phyloP scores from a whole-genome alignment of 306 rosid species.

The Pyrus pyrifolia region DNA sequence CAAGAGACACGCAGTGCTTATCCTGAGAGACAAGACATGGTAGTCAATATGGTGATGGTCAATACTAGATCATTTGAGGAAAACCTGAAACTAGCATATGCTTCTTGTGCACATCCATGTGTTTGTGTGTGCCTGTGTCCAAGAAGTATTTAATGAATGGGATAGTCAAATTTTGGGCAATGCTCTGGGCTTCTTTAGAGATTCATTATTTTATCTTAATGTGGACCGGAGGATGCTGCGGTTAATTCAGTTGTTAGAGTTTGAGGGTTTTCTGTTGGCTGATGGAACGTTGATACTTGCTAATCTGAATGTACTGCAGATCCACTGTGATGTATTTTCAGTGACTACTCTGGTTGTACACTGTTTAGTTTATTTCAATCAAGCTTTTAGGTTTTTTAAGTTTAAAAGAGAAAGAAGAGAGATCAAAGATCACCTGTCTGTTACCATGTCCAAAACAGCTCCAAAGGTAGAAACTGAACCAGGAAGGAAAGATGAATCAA shows the following conservation, averaged over 20 bases:
- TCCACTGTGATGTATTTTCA: too few relatives aligned
- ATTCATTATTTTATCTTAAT: too few relatives aligned
- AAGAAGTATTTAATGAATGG: too few relatives aligned
- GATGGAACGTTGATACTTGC: too few relatives aligned
- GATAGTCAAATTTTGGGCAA: too few relatives aligned
- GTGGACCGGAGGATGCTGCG: too few relatives aligned
- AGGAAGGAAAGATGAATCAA: slow-evolving; percentile 5
- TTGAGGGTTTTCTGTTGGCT: background rate
- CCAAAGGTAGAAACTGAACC: slow-evolving; percentile 94
- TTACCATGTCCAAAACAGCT: slow-evolving; percentile 97
- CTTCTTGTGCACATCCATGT: background rate
- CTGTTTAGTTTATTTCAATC: too few relatives aligned
- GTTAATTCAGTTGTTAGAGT: background rate
- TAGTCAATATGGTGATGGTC: slow-evolving; percentile 15
- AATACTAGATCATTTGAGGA: background rate
- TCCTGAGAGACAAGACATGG: slow-evolving; percentile 46
- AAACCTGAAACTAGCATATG: background rate
- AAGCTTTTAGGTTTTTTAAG: too few relatives aligned
- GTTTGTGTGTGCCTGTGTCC: background rate
- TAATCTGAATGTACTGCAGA: too few relatives aligned
- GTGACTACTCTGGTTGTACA: too few relatives aligned
- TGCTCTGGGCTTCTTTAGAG: too few relatives aligned
- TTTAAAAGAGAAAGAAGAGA: background rate
- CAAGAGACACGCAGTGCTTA: slow-evolving; percentile 94
- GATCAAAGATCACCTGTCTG: slow-evolving; percentile 63